These are phyloP conservation scores for Ephemerocybe angulata DNA, from an alignment of 768 basidiomycete species.

Conservation along the genomic window DNA sequence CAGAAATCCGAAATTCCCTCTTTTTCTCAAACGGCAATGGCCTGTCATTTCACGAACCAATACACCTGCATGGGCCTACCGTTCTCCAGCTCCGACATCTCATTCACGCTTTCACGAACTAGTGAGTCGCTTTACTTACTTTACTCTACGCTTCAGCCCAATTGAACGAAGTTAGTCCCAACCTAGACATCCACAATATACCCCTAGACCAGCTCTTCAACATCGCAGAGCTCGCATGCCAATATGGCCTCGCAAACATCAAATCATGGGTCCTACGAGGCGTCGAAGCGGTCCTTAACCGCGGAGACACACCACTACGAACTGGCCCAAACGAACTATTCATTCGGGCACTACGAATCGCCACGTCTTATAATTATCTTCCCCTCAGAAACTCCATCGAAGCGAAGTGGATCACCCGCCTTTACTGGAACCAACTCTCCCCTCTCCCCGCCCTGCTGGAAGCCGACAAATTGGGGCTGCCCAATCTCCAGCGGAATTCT, in stretches of 20 bases:
- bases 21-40: conserved; percentile 14
- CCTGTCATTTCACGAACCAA: conserved; percentile 26
- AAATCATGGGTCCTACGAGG: conserved; percentile 34
- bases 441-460: conserved; percentile 22
- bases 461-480: conserved; percentile 16
- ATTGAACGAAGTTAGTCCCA: conserved; percentile 20
- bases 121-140: conserved; percentile 29
- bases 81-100: conserved; percentile 36
- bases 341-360: conserved; percentile 32
- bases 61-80: conserved; percentile 35
- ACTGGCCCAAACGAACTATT: conserved; percentile 27
- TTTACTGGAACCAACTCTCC: conserved; percentile 16
- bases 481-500: conserved; percentile 19
- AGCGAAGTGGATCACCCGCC: conserved; percentile 8
- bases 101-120: conserved; percentile 35
- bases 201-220: conserved; percentile 34
- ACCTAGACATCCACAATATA: conserved; percentile 21
- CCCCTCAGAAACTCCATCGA: conserved; percentile 7
- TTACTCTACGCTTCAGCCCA: conserved; percentile 8
- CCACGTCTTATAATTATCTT: conserved; percentile 25
- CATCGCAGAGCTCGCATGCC: conserved; percentile 38
- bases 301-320: conserved; percentile 23
- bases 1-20: conserved; percentile 11
- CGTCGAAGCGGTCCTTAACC: conserved; percentile 26
- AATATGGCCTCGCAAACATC: conserved; percentile 35